Evolutionary conservation across 331 rosid genomes (phyloP).

Genomic region (Acacia concinna): DNA sequence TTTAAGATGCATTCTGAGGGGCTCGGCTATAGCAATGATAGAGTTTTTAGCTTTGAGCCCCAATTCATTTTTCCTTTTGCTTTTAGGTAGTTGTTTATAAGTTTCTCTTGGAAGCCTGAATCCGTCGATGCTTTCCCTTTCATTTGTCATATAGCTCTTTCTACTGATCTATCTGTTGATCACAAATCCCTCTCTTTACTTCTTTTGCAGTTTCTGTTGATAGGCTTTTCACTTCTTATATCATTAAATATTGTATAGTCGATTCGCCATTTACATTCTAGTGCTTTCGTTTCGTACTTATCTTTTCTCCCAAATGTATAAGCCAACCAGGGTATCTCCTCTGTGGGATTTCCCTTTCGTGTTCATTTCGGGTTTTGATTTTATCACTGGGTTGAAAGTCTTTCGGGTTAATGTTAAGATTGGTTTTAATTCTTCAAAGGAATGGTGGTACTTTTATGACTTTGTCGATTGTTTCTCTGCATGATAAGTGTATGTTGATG

Average conservation of each 20-base stretch:
- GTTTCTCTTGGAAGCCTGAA: background rate
- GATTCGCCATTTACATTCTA: background rate
- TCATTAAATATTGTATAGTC: background rate
- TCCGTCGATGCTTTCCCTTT: background rate
- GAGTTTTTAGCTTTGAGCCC: background rate
- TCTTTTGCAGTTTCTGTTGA: background rate
- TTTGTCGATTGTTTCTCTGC: background rate
- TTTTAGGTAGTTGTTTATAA: background rate
- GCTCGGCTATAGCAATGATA: background rate
- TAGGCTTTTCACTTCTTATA: background rate
- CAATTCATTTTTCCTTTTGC: background rate
- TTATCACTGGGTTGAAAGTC: background rate
- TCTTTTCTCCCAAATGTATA: background rate
- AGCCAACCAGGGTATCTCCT: background rate
- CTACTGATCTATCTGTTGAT: background rate
- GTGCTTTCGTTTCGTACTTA: background rate
- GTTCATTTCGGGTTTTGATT: background rate
- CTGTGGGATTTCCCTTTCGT: background rate
- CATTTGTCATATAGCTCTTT: background rate
- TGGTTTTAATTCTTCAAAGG: slow-evolving; percentile 15
- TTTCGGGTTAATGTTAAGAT: slow-evolving; percentile 12
- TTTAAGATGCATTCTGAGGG: background rate
- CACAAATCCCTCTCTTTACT: background rate
- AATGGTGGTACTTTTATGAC: background rate
- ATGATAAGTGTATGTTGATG: background rate